phyloP scores from a whole-genome alignment of 1,284 basidiomycete species.

The Ganoderma lucidum region DNA sequence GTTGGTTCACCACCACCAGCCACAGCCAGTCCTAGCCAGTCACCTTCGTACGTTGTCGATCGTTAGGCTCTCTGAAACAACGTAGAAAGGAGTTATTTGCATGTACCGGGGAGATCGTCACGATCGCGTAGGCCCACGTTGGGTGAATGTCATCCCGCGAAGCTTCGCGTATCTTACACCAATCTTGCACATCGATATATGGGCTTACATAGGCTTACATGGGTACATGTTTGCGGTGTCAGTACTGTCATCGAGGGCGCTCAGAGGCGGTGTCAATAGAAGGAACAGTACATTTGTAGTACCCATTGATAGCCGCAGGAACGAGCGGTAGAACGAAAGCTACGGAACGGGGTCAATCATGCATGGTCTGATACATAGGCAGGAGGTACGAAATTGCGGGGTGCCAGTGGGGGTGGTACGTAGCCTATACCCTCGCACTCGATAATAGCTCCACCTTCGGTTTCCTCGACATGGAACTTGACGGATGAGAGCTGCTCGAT shows the following conservation, averaged over 20 bases:
- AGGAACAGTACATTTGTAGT: not conserved
- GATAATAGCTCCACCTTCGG: constrained; percentile 25
- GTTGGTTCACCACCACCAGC: not conserved
- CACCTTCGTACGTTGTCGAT: not conserved
- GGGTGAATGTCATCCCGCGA: not conserved
- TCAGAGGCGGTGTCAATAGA: not conserved
- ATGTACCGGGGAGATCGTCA: not conserved
- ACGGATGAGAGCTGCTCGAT: constrained; percentile 71
- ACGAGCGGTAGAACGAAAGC: not conserved
- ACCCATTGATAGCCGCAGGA: not conserved
- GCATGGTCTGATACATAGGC: not conserved
- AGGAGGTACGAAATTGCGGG: not conserved
- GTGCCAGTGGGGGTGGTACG: not conserved
- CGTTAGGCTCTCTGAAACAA: not conserved
- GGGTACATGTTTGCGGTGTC: too few species aligned
- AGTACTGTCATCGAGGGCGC: not conserved
- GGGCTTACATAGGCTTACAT: too few species aligned
- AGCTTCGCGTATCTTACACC: too few species aligned
- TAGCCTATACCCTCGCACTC: constrained; percentile 34
- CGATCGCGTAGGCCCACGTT: not conserved
- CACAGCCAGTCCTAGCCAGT: not conserved
- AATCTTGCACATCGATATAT: too few species aligned
- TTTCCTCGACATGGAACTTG: constrained; percentile 58
- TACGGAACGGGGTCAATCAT: not conserved
- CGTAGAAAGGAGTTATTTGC: not conserved